phyloP scores from a whole-genome alignment of 345 rosid species.

The Populus nigra region DNA sequence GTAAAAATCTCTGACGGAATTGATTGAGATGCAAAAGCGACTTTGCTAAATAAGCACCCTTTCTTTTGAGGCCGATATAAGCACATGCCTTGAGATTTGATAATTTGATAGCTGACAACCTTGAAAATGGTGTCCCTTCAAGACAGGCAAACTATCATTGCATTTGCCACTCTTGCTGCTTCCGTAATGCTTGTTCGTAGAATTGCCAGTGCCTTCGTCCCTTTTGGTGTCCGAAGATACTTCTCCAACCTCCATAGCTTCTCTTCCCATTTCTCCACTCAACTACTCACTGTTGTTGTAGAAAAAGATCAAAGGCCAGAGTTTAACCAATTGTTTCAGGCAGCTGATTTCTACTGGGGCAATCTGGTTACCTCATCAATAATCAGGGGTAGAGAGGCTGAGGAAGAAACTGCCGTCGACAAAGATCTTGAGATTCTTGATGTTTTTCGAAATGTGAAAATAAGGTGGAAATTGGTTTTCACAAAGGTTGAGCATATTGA shows the following conservation, averaged over 20 bases:
- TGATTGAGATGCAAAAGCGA: no score
- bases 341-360: not conserved
- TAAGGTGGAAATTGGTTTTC: conserved; percentile 1
- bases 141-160: not conserved
- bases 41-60: no score
- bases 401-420: not conserved
- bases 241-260: not conserved
- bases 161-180: no score
- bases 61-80: no score
- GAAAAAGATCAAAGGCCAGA: not conserved
- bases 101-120: not conserved
- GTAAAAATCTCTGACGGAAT: no score
- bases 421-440: not conserved
- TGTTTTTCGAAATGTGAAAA: not conserved
- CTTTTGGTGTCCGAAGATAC: no score
- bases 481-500: not conserved
- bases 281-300: not conserved
- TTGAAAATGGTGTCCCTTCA: not conserved
- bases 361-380: not conserved
- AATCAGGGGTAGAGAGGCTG: not conserved
- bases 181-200: no score
- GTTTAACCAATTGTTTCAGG: not conserved
- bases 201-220: no score
- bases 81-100: no score
- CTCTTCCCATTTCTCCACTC: not conserved